Percentiles rank a stretch among this genome's conserved stretches.
phyloP scores from a whole-genome alignment of 176 grass and related monocot genomes.

The Phoenix dactylifera region DNA sequence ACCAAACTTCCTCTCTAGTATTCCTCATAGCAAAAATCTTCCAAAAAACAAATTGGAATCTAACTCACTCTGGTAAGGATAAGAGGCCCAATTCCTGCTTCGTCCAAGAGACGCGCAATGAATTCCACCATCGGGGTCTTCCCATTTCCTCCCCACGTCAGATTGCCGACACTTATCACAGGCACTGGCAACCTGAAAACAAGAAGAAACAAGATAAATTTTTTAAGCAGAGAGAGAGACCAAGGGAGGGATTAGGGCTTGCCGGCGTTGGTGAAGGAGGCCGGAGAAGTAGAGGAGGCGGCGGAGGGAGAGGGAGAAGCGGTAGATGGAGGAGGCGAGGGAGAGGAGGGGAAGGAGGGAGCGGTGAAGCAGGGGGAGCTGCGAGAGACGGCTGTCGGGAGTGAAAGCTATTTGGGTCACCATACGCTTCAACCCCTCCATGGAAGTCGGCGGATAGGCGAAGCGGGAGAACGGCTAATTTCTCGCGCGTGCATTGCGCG shows the following conservation, averaged over 20 bases:
- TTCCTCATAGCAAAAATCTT: no score
- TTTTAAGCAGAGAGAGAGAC: neutral
- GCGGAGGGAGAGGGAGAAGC: slow-evolving; percentile 28
- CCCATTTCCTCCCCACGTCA: slow-evolving; percentile 84
- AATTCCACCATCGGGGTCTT: slow-evolving; percentile 91
- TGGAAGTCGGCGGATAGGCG: no score
- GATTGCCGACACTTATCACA: slow-evolving; percentile 75
- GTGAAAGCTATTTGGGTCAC: slow-evolving; percentile 42
- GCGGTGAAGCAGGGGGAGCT: slow-evolving; percentile 47
- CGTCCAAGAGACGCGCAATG: slow-evolving; percentile 39
- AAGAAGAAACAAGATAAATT: neutral
- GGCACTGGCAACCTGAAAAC: slow-evolving; percentile 45
- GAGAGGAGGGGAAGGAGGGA: slow-evolving; percentile 61
- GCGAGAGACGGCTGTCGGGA: slow-evolving; percentile 37
- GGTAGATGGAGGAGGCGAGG: slow-evolving; percentile 33
- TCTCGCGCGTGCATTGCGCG: no score
- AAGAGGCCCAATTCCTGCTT: slow-evolving; percentile 34
- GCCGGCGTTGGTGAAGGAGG: slow-evolving; percentile 36
- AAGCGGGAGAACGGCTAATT: no score
- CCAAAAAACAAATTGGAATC: neutral
- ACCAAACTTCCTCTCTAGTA: no score
- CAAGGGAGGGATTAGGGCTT: neutral
- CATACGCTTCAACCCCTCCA: slow-evolving; percentile 41
- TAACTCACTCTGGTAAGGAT: slow-evolving; percentile 58
- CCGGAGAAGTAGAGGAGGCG: slow-evolving; percentile 17